These are phyloP conservation scores for Amanita rimosa DNA, from an alignment of 768 basidiomycete genomes.

Conservation along the genomic window DNA sequence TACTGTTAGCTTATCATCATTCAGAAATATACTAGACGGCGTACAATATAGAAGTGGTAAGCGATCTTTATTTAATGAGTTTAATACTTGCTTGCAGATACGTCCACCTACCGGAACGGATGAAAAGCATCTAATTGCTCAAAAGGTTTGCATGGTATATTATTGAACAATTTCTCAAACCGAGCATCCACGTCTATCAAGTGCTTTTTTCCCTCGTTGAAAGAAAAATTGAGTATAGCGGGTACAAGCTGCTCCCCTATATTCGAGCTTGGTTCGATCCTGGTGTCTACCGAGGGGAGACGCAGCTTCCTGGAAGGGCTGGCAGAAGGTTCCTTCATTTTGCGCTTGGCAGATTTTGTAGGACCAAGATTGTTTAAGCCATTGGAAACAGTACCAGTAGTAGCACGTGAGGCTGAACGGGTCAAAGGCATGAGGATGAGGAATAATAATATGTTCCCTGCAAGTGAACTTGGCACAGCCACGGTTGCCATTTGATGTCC, in stretches of 20 bases:
- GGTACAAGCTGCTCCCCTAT: constrained; percentile 35
- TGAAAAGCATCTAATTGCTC: constrained; percentile 66
- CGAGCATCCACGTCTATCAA: constrained; percentile 56
- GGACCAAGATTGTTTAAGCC: neutral
- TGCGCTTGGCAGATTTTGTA: constrained; percentile 11
- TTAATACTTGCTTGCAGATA: neutral
- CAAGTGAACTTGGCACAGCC: neutral
- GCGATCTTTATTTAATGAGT: constrained; percentile 33
- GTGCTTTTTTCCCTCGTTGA: constrained; percentile 65
- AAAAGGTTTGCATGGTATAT: constrained; percentile 66
- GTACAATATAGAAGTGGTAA: constrained; percentile 65
- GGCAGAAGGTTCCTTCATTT: constrained; percentile 2
- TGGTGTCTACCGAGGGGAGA: neutral
- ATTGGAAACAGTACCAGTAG: neutral
- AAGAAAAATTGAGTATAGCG: constrained; percentile 63
- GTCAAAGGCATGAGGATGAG: neutral
- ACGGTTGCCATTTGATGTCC: constrained; percentile 11
- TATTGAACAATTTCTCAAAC: constrained; percentile 57
- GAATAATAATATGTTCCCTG: no score
- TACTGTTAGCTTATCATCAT: neutral
- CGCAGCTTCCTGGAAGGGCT: neutral
- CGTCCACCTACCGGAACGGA: constrained; percentile 54
- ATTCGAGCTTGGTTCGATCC: neutral
- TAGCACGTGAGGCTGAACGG: neutral
- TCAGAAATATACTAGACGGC: neutral